A percentile compares a stretch with the other conserved stretches of the same genome.
phyloP scores from a whole-genome alignment of 2,329 filamentous ascomycete genomes.

The Botryotinia narcissicola region DNA sequence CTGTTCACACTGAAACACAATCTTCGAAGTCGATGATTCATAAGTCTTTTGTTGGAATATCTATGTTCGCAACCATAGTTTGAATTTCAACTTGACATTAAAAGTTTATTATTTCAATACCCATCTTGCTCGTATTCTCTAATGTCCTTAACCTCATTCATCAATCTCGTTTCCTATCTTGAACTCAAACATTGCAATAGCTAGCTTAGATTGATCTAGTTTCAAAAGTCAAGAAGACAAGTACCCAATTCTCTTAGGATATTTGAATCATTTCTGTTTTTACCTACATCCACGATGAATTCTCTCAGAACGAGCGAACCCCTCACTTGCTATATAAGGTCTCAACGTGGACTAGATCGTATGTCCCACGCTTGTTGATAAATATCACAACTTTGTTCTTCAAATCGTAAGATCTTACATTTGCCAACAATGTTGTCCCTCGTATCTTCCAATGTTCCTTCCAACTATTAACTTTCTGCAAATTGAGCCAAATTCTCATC shows the following conservation, averaged over 20 bases:
- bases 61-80: not conserved
- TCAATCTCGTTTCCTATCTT: not conserved
- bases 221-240: not conserved
- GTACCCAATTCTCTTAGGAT: not conserved
- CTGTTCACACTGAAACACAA: not conserved
- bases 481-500: not conserved
- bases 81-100: not conserved
- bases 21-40: not conserved
- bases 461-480: not conserved
- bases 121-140: not conserved
- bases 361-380: not conserved
- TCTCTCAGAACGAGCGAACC: not conserved
- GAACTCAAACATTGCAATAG: not conserved
- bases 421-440: not conserved
- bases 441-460: not conserved
- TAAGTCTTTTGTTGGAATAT: not conserved
- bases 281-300: not conserved
- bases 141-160: not conserved
- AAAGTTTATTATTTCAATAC: not conserved
- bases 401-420: not conserved
- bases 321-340: not conserved
- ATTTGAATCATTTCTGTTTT: not conserved
- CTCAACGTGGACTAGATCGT: not conserved
- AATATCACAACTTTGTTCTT: not conserved
- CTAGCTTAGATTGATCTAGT: not conserved